Conservation (phyloP, 164 flowering plant species). For the Vitis amurensis region DNA sequence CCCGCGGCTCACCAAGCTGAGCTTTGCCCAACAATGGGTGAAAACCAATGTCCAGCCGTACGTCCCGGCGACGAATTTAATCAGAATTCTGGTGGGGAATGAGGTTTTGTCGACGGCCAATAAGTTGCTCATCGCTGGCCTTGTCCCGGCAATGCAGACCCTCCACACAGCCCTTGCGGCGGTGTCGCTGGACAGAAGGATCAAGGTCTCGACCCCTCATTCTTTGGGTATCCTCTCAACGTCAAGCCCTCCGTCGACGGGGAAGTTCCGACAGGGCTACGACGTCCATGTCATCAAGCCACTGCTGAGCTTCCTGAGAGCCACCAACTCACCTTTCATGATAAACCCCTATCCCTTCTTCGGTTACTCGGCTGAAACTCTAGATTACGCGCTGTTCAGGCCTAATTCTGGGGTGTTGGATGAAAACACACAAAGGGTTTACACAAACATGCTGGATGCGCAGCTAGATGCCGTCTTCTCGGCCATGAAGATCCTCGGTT, state of each 20-base stretch:
- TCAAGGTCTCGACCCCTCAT: slow-evolving; percentile 80
- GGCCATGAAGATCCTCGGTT: slow-evolving; percentile 58
- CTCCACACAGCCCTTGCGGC: slow-evolving; percentile 64
- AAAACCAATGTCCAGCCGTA: slow-evolving; percentile 45
- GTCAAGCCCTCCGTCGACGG: slow-evolving; percentile 76
- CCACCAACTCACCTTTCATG: slow-evolving; percentile 69
- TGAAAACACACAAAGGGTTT: slow-evolving; percentile 36
- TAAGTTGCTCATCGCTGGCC: slow-evolving; percentile 41
- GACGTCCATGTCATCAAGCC: slow-evolving; percentile 61
- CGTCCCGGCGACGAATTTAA: slow-evolving; percentile 56
- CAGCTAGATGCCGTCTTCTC: slow-evolving; percentile 70
- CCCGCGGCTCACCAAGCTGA: slow-evolving; percentile 49
- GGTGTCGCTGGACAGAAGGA: slow-evolving; percentile 41
- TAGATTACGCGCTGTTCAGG: slow-evolving; percentile 68
- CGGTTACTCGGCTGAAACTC: slow-evolving; percentile 49
- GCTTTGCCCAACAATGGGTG: slow-evolving; percentile 64
- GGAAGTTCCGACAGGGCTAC: slow-evolving; percentile 69
- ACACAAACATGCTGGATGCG: slow-evolving; percentile 80
- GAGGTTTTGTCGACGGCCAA: slow-evolving; percentile 67
- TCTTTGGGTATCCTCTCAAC: slow-evolving; percentile 66
- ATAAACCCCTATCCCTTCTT: slow-evolving; percentile 80
- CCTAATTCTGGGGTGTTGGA: slow-evolving; percentile 61
- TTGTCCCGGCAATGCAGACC: slow-evolving; percentile 78
- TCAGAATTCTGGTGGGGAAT: slow-evolving; percentile 72
- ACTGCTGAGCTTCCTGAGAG: slow-evolving; percentile 56